These are phyloP conservation scores for Solanum clarkiae DNA, from an alignment of 257 asterid genomes.

Conservation along the genomic window DNA sequence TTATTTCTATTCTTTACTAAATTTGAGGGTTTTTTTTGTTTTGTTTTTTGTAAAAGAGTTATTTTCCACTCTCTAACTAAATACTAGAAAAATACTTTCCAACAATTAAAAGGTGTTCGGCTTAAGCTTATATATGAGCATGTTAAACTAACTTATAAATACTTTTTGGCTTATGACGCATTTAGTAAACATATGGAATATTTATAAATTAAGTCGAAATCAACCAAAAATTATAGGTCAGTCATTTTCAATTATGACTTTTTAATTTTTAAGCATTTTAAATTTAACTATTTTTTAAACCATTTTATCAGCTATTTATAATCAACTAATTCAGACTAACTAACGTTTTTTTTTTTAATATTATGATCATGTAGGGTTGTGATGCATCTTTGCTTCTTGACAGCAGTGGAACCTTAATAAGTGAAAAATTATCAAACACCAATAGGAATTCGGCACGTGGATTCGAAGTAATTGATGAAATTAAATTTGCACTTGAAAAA, in stretches of 20 bases:
- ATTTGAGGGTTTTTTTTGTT: too few species aligned
- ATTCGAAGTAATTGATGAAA: slow-evolving; percentile 71
- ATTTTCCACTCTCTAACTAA: background rate
- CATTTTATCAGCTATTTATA: background rate
- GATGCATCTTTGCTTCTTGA: slow-evolving; percentile 84
- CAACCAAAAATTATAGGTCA: background rate
- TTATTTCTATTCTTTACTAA: too few species aligned
- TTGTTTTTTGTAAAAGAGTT: background rate
- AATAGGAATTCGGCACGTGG: slow-evolving; percentile 78
- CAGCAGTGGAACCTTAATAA: slow-evolving; percentile 30
- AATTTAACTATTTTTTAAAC: background rate
- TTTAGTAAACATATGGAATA: background rate
- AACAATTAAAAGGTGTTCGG: background rate
- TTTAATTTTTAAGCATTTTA: background rate
- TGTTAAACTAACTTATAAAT: background rate
- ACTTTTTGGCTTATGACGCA: background rate
- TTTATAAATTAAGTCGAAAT: too few species aligned
- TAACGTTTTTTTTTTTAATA: background rate
- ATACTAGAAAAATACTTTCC: background rate
- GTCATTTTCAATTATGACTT: background rate
- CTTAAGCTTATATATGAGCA: background rate
- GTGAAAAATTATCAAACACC: slow-evolving; percentile 61
- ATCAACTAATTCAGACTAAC: background rate
- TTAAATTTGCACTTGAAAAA: slow-evolving; percentile 61
- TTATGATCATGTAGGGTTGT: slow-evolving; percentile 46